A percentile compares a stretch with the other conserved stretches of the same genome.
Conservation (phyloP, 1,284 basidiomycete species). For the Ustilago sp. region DNA sequence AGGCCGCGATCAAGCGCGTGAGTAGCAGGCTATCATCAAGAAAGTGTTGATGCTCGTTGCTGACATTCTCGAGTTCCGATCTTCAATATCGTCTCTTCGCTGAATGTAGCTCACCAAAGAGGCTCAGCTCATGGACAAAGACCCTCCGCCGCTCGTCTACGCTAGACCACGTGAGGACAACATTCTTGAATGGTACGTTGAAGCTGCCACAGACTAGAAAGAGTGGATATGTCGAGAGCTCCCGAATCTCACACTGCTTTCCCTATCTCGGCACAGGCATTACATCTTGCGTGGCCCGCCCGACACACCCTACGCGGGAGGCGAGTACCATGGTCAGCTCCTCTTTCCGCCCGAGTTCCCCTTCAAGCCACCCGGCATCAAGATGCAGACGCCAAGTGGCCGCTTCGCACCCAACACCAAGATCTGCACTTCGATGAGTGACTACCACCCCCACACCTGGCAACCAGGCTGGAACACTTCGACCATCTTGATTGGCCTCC, state of each 20-base stretch:
- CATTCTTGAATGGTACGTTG: conserved; percentile 74
- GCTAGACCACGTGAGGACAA: conserved; percentile 95
- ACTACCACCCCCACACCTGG: conserved; percentile 86
- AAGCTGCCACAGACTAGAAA: conserved; percentile 12
- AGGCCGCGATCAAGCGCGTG: conserved; percentile 52
- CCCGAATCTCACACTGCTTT: background rate
- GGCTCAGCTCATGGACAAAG: conserved; percentile 90
- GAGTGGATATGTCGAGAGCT: background rate
- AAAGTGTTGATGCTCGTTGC: background rate
- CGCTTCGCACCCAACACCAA: conserved; percentile 92
- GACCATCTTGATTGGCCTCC: conserved; percentile 91
- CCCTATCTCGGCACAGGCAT: conserved; percentile 69
- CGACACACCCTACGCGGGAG: conserved; percentile 89
- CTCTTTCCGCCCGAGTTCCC: conserved; percentile 79
- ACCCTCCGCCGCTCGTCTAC: conserved; percentile 93
- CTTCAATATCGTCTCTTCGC: background rate
- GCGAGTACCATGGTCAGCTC: conserved; percentile 83
- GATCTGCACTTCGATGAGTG: conserved; percentile 74
- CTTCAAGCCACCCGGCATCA: conserved; percentile 81
- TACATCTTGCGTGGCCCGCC: conserved; percentile 81
- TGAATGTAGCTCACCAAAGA: conserved; percentile 81
- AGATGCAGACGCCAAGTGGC: conserved; percentile 95
- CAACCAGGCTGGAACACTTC: conserved; percentile 93
- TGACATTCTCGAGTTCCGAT: background rate
- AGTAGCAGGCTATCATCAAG: background rate